Percentiles rank a stretch among this genome's conserved stretches.
Conservation (phyloP, 306 rosid genomes). For the Erythrophleum fordii region DNA sequence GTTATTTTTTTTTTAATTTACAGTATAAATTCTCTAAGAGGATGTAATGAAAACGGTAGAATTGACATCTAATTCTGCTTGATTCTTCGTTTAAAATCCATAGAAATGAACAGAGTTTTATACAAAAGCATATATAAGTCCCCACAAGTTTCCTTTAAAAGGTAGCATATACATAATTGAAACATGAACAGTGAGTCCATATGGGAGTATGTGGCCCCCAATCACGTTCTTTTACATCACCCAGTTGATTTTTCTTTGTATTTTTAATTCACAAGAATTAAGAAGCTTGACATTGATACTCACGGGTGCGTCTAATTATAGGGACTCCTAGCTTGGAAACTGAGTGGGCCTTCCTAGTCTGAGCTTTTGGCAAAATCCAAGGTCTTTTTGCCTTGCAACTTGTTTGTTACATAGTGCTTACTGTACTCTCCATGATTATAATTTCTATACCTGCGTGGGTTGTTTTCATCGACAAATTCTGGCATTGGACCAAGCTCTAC, state of each 20-base stretch:
- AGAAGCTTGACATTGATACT: slow-evolving; percentile 32
- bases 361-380: slow-evolving; percentile 79
- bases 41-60: slow-evolving; percentile 18
- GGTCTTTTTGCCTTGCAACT: slow-evolving; percentile 86
- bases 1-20: too few relatives aligned
- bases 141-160: slow-evolving; percentile 48
- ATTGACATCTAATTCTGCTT: slow-evolving; percentile 30
- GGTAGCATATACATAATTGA: slow-evolving; percentile 33
- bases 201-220: slow-evolving; percentile 38
- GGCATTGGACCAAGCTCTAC: slow-evolving; percentile 84
- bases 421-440: slow-evolving; percentile 98
- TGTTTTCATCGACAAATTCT: slow-evolving; percentile 67
- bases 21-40: not conserved
- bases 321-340: slow-evolving; percentile 23
- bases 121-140: slow-evolving; percentile 31
- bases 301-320: slow-evolving; percentile 16
- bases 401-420: slow-evolving; percentile 82
- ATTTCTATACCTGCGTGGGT: slow-evolving; percentile 73
- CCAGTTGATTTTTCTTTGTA: slow-evolving; percentile 44
- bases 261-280: slow-evolving; percentile 27
- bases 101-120: slow-evolving; percentile 43
- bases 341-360: slow-evolving; percentile 39
- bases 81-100: slow-evolving; percentile 32
- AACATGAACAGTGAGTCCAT: slow-evolving; percentile 38
- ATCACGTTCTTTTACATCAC: slow-evolving; percentile 36